Conservation (phyloP, 768 basidiomycete genomes). For the Pulveroboletus sp. region DNA sequence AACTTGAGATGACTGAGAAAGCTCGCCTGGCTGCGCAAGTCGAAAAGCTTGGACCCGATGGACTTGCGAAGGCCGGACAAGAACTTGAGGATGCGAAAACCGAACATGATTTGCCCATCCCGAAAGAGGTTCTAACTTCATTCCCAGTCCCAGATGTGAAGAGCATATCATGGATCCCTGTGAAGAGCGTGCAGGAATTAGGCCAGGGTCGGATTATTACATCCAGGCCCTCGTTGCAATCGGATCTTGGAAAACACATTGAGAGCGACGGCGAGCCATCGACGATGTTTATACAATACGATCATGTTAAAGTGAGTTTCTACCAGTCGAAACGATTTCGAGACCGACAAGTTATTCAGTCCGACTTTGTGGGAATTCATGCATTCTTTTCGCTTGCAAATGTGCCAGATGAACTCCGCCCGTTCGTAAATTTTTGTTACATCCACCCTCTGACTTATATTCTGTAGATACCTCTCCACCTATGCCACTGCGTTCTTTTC, state of each 20-base stretch:
- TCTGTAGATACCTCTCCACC: constrained; percentile 62
- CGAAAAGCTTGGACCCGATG: constrained; percentile 68
- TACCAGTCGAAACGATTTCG: neutral
- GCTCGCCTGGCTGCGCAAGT: constrained; percentile 68
- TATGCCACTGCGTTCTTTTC: constrained; percentile 87
- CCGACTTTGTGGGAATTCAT: constrained; percentile 84
- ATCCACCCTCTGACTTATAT: constrained; percentile 4
- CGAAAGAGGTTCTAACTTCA: constrained; percentile 67
- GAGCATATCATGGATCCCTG: constrained; percentile 89
- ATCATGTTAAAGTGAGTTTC: constrained; percentile 73
- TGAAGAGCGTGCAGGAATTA: constrained; percentile 59
- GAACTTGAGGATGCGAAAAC: constrained; percentile 78
- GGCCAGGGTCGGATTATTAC: constrained; percentile 42
- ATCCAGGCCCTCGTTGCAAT: constrained; percentile 29
- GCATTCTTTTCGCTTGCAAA: constrained; percentile 73
- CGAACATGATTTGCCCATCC: constrained; percentile 81
- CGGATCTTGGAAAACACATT: constrained; percentile 57
- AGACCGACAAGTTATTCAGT: constrained; percentile 42
- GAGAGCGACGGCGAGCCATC: constrained; percentile 60
- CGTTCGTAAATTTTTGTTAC: constrained; percentile 38
- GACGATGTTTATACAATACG: constrained; percentile 90
- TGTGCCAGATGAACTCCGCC: constrained; percentile 69
- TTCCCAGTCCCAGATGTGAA: constrained; percentile 93
- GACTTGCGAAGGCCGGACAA: constrained; percentile 63
- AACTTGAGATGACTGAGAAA: constrained; percentile 78